Evolutionary conservation across 2,329 filamentous ascomycete species (phyloP).

Genomic region (Xylariales sp.): DNA sequence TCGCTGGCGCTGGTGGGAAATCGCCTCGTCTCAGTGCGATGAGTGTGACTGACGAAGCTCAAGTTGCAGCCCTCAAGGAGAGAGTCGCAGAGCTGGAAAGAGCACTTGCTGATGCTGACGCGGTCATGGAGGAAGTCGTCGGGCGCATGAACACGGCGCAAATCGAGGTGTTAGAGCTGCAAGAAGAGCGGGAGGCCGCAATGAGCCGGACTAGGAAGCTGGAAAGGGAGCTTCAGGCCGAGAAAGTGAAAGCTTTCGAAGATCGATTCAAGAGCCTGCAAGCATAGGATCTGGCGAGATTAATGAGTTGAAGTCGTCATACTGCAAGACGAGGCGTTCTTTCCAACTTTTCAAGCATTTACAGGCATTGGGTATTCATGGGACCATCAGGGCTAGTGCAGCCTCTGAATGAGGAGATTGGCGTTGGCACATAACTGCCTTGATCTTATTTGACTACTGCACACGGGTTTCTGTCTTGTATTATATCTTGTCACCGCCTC

Average conservation of each 20-base stretch:
- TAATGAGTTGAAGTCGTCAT: constrained; percentile 12
- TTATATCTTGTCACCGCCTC: background rate
- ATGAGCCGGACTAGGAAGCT: constrained; percentile 66
- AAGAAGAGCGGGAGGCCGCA: constrained; percentile 70
- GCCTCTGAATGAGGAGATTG: constrained; percentile 12
- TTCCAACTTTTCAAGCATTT: constrained; percentile 14
- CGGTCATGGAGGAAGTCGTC: constrained; percentile 80
- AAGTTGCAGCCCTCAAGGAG: constrained; percentile 70
- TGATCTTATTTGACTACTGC: constrained; percentile 9
- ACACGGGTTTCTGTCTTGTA: constrained; percentile 4
- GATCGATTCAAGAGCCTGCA: constrained; percentile 28
- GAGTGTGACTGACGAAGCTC: constrained; percentile 65
- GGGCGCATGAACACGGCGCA: constrained; percentile 77
- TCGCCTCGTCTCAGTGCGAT: constrained; percentile 56
- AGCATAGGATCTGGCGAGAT: constrained; percentile 2
- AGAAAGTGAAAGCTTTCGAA: constrained; percentile 53
- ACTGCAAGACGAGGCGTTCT: background rate
- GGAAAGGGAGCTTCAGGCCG: constrained; percentile 61
- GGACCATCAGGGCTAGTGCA: constrained; percentile 14
- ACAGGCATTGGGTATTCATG: constrained; percentile 13
- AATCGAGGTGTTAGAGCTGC: constrained; percentile 76
- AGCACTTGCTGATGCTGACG: constrained; percentile 69
- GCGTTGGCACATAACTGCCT: constrained; percentile 15
- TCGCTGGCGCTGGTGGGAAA: constrained; percentile 40
- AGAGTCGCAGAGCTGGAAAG: constrained; percentile 80